Percentiles rank a stretch among this genome's conserved stretches.
Conservation (phyloP, 1,139 yeast species). For the Candida glucosophila region DNA sequence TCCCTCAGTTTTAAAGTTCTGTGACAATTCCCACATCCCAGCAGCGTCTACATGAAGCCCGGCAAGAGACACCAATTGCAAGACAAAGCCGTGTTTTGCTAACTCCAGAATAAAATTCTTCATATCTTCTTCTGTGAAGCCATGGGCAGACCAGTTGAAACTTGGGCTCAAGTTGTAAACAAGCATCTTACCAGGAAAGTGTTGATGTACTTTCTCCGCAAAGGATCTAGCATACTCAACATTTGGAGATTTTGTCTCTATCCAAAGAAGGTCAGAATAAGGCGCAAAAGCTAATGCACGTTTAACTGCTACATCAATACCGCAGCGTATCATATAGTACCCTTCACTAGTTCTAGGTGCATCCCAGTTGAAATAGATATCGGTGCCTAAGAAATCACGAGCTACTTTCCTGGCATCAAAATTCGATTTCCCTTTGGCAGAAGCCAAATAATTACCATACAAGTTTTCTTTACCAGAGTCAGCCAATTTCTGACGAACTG, state of each 20-base stretch:
- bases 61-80: constrained; percentile 35
- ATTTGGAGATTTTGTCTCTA: constrained; percentile 51
- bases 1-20: constrained; percentile 38
- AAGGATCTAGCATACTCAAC: constrained; percentile 41
- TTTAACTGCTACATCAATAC: constrained; percentile 46
- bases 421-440: constrained; percentile 6
- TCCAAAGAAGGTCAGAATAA: constrained; percentile 49
- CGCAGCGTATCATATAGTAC: constrained; percentile 37
- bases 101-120: constrained; percentile 44
- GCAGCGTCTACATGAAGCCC: constrained; percentile 46
- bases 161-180: constrained; percentile 53
- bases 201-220: constrained; percentile 36
- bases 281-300: constrained; percentile 48
- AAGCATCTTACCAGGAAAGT: constrained; percentile 43
- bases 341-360: constrained; percentile 54
- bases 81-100: constrained; percentile 45
- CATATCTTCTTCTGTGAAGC: constrained; percentile 37
- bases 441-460: constrained; percentile 8
- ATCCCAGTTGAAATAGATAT: constrained; percentile 45
- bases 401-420: constrained; percentile 17
- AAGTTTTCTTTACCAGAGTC: constrained; percentile 12
- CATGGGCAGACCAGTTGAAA: constrained; percentile 51
- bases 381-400: constrained; percentile 15
- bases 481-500: constrained; percentile 21
- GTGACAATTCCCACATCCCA: constrained; percentile 41